phyloP scores from a whole-genome alignment of 176 grass and related monocot genomes.

The Zoysia pacifica region DNA sequence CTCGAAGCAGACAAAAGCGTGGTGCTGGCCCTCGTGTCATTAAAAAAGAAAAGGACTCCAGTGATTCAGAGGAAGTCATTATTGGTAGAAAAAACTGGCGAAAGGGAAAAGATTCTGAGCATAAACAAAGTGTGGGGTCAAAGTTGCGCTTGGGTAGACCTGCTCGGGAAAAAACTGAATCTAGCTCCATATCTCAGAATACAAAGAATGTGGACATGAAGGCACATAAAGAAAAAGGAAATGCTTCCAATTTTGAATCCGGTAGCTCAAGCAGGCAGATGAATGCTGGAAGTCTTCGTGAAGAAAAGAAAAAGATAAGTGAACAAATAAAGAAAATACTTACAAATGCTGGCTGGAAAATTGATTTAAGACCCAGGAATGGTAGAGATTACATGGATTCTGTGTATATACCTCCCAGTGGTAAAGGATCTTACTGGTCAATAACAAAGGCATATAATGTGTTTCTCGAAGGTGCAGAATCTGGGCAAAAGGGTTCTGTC shows the following conservation, averaged over 20 bases:
- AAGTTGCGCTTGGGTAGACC: conserved; percentile 32
- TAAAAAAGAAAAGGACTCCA: conserved; percentile 42
- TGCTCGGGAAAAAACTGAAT: conserved; percentile 25
- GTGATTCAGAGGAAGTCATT: conserved; percentile 46
- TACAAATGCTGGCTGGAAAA: conserved; percentile 79
- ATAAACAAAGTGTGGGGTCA: conserved; percentile 32
- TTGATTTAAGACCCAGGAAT: conserved; percentile 83
- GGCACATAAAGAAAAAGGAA: conserved; percentile 15
- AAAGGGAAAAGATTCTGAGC: conserved; percentile 23
- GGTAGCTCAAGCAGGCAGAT: conserved; percentile 1
- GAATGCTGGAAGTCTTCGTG: conserved; percentile 22
- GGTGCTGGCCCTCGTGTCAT: conserved; percentile 21
- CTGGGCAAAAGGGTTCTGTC: conserved; percentile 42
- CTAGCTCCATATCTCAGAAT: conserved; percentile 28
- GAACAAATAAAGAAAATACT: conserved; percentile 80
- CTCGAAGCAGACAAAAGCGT: conserved; percentile 26
- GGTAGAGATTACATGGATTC: conserved; percentile 81
- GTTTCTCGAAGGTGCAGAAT: conserved; percentile 46
- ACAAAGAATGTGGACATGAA: conserved; percentile 12
- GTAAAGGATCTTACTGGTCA: conserved; percentile 91
- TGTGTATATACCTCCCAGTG: conserved; percentile 89
- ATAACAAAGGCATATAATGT: conserved; percentile 81
- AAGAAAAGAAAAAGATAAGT: conserved; percentile 75
- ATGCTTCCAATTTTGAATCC: conserved; percentile 23
- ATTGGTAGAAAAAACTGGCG: conserved; percentile 26